Conservation (phyloP, 345 rosid genomes). For the Euphorbia tirucalli region DNA sequence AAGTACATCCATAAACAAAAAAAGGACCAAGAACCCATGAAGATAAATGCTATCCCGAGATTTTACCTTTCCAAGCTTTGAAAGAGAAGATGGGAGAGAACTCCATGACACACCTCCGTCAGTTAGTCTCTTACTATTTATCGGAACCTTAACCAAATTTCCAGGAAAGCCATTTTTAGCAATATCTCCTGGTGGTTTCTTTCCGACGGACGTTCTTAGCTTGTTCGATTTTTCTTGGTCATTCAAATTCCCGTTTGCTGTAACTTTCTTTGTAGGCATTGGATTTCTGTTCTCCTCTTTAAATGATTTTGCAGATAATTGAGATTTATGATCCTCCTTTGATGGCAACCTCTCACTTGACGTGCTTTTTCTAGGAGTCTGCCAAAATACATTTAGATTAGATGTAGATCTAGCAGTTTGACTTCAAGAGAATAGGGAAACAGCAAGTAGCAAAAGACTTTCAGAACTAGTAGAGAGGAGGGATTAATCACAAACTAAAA, state of each 20-base stretch:
- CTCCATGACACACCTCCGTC: conserved; percentile 70
- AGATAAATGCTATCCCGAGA: conserved; percentile 19
- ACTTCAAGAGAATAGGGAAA: background rate
- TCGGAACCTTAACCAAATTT: conserved; percentile 71
- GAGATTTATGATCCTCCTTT: conserved; percentile 59
- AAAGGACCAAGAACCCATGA: conserved; percentile 3
- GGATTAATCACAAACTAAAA: background rate
- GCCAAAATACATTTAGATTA: conserved; percentile 24
- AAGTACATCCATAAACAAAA: too few species aligned
- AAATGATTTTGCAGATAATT: conserved; percentile 40
- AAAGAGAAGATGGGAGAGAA: conserved; percentile 77
- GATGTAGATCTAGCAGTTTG: background rate
- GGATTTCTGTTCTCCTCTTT: conserved; percentile 58
- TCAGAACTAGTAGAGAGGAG: background rate
- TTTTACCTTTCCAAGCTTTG: conserved; percentile 86
- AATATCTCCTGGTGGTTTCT: conserved; percentile 49
- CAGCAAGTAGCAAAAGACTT: background rate
- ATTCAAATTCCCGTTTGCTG: conserved; percentile 45
- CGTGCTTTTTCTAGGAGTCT: conserved; percentile 80
- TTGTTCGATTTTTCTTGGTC: conserved; percentile 53
- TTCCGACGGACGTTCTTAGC: conserved; percentile 43
- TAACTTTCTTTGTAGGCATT: conserved; percentile 44
- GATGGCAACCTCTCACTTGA: conserved; percentile 58
- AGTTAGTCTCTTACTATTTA: conserved; percentile 58
- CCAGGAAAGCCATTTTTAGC: conserved; percentile 57